A percentile compares a stretch with the other conserved stretches of the same genome.
phyloP scores from a whole-genome alignment of 2,329 filamentous ascomycete species.

The Penicillium sp. region DNA sequence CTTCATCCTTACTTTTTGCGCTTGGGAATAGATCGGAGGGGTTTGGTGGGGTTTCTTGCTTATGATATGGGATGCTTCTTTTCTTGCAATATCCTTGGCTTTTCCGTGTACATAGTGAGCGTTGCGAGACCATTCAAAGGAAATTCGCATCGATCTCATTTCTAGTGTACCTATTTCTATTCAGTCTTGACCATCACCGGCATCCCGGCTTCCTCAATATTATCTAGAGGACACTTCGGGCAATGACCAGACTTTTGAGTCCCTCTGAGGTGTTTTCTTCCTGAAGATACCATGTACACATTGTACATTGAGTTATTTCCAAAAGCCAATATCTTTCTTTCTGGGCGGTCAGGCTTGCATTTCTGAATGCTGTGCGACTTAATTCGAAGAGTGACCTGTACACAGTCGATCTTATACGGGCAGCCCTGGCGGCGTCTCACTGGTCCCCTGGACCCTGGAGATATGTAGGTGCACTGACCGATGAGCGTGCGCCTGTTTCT shows the following conservation, averaged over 20 bases:
- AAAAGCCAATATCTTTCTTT: background rate
- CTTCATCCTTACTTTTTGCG: background rate
- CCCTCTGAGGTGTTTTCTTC: too few relatives aligned
- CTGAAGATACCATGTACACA: too few relatives aligned
- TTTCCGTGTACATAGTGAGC: constrained; percentile 3
- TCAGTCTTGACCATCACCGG: background rate
- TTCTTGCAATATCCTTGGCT: background rate
- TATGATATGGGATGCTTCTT: background rate
- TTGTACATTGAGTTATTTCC: too few relatives aligned
- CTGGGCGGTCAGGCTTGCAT: too few relatives aligned
- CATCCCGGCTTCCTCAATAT: too few relatives aligned
- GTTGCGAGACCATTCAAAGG: background rate
- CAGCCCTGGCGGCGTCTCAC: background rate
- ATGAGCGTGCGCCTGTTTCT: background rate
- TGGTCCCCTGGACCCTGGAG: background rate
- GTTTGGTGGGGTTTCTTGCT: background rate
- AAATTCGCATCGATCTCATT: background rate
- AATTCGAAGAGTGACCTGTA: background rate
- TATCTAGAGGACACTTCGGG: background rate
- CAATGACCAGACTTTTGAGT: too few relatives aligned
- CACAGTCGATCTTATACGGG: background rate
- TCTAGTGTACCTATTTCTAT: background rate
- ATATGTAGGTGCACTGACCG: background rate
- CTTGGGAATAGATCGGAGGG: background rate
- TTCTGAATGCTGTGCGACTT: too few relatives aligned